Conservation (phyloP, 768 basidiomycete species). For the Trametes gibbosa region DNA sequence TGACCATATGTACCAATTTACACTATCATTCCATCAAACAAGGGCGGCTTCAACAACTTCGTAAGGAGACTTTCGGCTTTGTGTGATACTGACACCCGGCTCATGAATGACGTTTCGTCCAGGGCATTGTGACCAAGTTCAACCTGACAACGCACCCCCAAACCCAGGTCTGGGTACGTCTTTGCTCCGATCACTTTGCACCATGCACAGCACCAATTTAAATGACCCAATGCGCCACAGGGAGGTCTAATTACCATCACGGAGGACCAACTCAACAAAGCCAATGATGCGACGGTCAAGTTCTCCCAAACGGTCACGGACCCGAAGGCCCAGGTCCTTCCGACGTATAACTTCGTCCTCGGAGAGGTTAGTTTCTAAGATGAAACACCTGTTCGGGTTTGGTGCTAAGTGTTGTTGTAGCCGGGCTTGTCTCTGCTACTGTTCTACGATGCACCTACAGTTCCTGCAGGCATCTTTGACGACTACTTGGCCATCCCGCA, state of each 20-base stretch:
- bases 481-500: slow-evolving; percentile 45
- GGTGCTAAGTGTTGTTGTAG: not conserved
- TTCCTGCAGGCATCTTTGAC: slow-evolving; percentile 50
- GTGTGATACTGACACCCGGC: not conserved
- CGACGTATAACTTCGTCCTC: slow-evolving; percentile 39
- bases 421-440: slow-evolving; percentile 33
- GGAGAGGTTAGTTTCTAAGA: slow-evolving; percentile 30
- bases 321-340: slow-evolving; percentile 50
- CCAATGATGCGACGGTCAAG: slow-evolving; percentile 37
- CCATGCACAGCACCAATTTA: not conserved
- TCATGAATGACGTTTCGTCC: not conserved
- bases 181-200: not conserved
- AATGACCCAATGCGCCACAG: slow-evolving; percentile 29
- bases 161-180: slow-evolving; percentile 55
- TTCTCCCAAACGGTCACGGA: slow-evolving; percentile 44
- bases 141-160: slow-evolving; percentile 54
- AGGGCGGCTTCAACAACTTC: slow-evolving; percentile 68
- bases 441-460: slow-evolving; percentile 58
- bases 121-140: slow-evolving; percentile 62
- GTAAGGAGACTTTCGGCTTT: slow-evolving; percentile 24
- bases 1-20: not conserved
- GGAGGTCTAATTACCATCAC: slow-evolving; percentile 45
- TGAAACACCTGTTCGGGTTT: not conserved
- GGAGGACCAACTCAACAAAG: slow-evolving; percentile 16
- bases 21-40: not conserved